A percentile compares a stretch with the other conserved stretches of the same genome.
Evolutionary conservation across 805 yeast genomes (phyloP).

Genomic region (Candida xyloterini): DNA sequence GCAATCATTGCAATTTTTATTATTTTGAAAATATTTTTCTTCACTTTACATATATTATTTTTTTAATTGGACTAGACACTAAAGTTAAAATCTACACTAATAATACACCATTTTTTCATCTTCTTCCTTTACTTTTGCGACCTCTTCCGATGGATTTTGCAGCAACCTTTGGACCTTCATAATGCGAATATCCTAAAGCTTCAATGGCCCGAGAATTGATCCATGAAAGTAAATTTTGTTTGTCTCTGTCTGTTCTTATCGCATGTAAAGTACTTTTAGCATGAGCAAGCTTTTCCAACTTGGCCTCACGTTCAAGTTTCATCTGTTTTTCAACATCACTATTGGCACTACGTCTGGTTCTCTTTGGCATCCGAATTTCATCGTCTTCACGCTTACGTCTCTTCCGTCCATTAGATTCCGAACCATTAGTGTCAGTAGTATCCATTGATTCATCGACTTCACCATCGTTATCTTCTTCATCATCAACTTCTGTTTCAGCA

Average conservation of each 20-base stretch:
- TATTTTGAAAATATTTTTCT: slow-evolving; percentile 8
- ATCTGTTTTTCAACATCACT: slow-evolving; percentile 35
- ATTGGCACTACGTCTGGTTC: slow-evolving; percentile 32
- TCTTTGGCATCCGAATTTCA: slow-evolving; percentile 31
- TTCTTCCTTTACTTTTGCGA: slow-evolving; percentile 19
- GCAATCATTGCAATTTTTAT: slow-evolving; percentile 6
- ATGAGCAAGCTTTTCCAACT: slow-evolving; percentile 23
- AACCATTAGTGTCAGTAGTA: too few relatives aligned
- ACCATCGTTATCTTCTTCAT: slow-evolving; percentile 30
- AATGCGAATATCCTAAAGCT: slow-evolving; percentile 48
- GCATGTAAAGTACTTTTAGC: slow-evolving; percentile 32
- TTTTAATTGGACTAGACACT: slow-evolving; percentile 12
- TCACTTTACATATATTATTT: slow-evolving; percentile 5
- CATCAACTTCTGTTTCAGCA: slow-evolving; percentile 36
- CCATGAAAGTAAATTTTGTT: slow-evolving; percentile 54
- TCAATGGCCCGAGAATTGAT: slow-evolving; percentile 58
- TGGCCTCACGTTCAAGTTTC: slow-evolving; percentile 33
- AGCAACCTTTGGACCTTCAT: slow-evolving; percentile 44
- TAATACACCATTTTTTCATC: slow-evolving; percentile 10
- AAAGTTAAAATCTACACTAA: slow-evolving; percentile 4
- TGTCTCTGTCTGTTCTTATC: slow-evolving; percentile 39
- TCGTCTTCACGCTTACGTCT: slow-evolving; percentile 27
- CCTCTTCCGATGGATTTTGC: slow-evolving; percentile 16
- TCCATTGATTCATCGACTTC: slow-evolving; percentile 14
- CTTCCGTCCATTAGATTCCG: slow-evolving; percentile 12